Percentiles rank a stretch among this genome's conserved stretches.
Evolutionary conservation across 2,329 filamentous ascomycete genomes (phyloP).

Genomic region (Claviceps digitariae): DNA sequence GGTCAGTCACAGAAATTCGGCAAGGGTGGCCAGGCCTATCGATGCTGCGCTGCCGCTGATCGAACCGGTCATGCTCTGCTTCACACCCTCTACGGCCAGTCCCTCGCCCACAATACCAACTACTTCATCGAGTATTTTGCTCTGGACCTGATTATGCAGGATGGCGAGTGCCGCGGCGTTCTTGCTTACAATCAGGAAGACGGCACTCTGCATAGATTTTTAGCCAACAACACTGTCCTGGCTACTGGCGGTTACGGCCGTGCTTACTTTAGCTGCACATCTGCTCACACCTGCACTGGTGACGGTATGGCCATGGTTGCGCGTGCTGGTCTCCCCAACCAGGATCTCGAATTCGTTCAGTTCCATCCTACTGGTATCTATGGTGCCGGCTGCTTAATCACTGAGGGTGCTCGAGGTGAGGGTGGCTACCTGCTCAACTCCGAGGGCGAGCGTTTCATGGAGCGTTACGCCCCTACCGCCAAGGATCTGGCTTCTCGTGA

Average conservation of each 20-base stretch:
- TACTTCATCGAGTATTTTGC: conserved; percentile 99
- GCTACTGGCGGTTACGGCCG: conserved; percentile 96
- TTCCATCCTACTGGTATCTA: conserved; percentile 99
- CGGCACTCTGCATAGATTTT: conserved; percentile 92
- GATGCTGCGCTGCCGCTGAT: conserved; percentile 92
- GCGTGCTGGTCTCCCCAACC: conserved; percentile 92
- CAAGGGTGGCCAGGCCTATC: conserved; percentile 95
- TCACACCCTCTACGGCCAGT: conserved; percentile 97
- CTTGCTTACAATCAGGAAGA: conserved; percentile 98
- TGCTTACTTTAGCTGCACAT: conserved; percentile 97
- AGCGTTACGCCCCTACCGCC: conserved; percentile 91
- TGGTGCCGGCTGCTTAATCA: conserved; percentile 94
- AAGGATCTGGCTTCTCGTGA: conserved; percentile 96
- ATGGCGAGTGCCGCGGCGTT: conserved; percentile 91
- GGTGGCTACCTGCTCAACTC: conserved; percentile 96
- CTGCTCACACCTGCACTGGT: conserved; percentile 95
- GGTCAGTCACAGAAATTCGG: conserved; percentile 91
- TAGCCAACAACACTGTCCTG: conserved; percentile 89
- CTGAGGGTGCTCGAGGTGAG: conserved; percentile 94
- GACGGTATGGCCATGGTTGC: conserved; percentile 99
- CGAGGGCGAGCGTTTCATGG: conserved; percentile 98
- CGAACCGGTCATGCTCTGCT: conserved; percentile 94
- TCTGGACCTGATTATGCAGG: conserved; percentile 92
- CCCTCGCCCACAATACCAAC: conserved; percentile 93
- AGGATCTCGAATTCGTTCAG: conserved; percentile 98